Evolutionary conservation across 208 protist genomes (phyloP).

Genomic region (Strigomonas culicis): DNA sequence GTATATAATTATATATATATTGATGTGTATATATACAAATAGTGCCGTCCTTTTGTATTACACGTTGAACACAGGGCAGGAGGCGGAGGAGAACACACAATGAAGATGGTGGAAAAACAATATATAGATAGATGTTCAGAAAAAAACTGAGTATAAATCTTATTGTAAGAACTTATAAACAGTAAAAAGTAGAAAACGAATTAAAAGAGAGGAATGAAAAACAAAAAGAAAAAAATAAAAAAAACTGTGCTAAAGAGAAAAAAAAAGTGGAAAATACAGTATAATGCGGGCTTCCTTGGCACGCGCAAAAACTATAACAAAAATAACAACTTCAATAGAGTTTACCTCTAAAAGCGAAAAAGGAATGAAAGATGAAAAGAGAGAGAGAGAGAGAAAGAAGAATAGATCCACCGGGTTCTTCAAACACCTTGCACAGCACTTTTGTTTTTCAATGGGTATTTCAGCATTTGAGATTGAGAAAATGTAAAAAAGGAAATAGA

Average conservation of each 20-base stretch:
- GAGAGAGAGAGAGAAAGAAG: neutral
- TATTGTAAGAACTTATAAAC: neutral
- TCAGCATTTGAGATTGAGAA: no score
- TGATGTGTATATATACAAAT: slow-evolving; percentile 6
- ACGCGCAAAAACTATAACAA: no score
- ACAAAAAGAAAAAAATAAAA: slow-evolving; percentile 6
- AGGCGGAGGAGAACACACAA: neutral
- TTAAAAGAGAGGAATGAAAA: neutral
- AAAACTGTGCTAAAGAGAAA: slow-evolving; percentile 10
- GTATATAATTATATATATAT: neutral
- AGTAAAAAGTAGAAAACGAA: neutral
- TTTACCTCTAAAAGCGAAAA: slow-evolving; percentile 4
- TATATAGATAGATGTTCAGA: neutral
- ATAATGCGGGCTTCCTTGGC: neutral
- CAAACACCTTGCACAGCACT: no score
- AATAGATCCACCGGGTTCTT: no score
- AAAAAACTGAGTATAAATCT: neutral
- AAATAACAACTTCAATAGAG: no score
- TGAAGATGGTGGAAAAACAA: neutral
- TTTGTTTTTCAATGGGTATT: no score
- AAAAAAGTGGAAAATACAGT: neutral
- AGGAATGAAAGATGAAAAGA: neutral
- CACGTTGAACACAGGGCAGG: neutral
- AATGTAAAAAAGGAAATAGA: slow-evolving; percentile 8
- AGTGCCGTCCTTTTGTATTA: neutral